phyloP scores from a whole-genome alignment of 2,329 filamentous ascomycete genomes.

The Ascocoryne sarcoides region DNA sequence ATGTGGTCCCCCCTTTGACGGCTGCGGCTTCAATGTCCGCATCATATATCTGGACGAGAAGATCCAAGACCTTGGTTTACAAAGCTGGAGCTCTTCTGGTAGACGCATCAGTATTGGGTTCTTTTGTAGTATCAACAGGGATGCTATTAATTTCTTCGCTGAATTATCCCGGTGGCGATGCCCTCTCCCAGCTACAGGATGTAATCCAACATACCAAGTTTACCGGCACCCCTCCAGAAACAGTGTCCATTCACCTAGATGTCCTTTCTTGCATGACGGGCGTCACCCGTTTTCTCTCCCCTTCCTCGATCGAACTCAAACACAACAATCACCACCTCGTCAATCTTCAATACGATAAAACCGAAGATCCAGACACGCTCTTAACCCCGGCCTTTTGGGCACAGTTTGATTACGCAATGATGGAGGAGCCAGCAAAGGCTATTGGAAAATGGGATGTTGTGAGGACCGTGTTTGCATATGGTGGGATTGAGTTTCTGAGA shows the following conservation, averaged over 20 bases:
- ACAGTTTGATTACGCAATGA: constrained; percentile 54
- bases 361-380: constrained; percentile 42
- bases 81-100: constrained; percentile 45
- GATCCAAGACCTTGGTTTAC: constrained; percentile 52
- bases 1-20: constrained; percentile 73
- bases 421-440: constrained; percentile 41
- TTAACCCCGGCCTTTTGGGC: constrained; percentile 48
- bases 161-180: constrained; percentile 89
- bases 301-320: constrained; percentile 7
- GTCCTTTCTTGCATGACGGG: constrained; percentile 64
- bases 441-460: constrained; percentile 49
- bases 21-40: constrained; percentile 67
- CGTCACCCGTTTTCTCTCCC: constrained; percentile 53
- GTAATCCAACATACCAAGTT: constrained; percentile 27
- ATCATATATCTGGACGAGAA: constrained; percentile 57
- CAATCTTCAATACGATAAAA: constrained; percentile 48
- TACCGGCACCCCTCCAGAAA: constrained; percentile 24
- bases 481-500: constrained; percentile 48
- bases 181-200: constrained; percentile 48
- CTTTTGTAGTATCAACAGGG: constrained; percentile 50
- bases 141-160: constrained; percentile 75
- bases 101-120: constrained; percentile 48
- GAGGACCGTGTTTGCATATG: constrained; percentile 48
- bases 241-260: constrained; percentile 52
- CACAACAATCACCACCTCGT: constrained; percentile 26